Base-by-base conservation (phyloP, 306 rosid species). In the Pueraria montana region DNA sequence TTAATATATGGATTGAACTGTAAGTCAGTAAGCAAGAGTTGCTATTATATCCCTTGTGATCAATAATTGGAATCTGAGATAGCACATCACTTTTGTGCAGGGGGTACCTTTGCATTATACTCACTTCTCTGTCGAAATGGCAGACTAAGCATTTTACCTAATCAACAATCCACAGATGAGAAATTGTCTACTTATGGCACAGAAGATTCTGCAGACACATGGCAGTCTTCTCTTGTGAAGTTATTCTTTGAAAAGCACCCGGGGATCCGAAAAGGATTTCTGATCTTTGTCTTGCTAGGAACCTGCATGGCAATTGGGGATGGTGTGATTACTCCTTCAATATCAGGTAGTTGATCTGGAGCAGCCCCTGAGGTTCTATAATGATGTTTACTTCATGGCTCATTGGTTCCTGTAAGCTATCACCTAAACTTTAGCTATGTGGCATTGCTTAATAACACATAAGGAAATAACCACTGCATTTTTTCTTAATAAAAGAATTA, bases 101-200 rank as follows among this genome's bases (percentile, higher is more conserved):
- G 97, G 74, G 97, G 97, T 72, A 88, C 93, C 71, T 92, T 92
- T 84, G 93, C 97, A 32, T 82, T 92, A 50, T 92, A 92, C 82
- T 91, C 97, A 9, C 91, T 92, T 76, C 93, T 92, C 67, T 92
- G 97, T 65, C 90, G 95, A 77, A 89, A 88, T 9, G 89, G 92
- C 27, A 85, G 87, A 78, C 38, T 92, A 76, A 82, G 90, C 84
- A 79, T 79, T 81, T 88, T 92, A 32, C 94, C 93, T 1, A 90
- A 92, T 89, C 93, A 91, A 83, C 92, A 89, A 76, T 71, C 84
- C 46, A 46, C 76, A 0, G 97, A 92, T 84, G 92, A 89, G 79
- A 80, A 84, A 56, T 79, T 90, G 78, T 87, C 91, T 27, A 77
- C 90, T 2, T 88, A 89, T 75, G 84, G 45, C 46, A 75, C 85